Evolutionary conservation across 495 filamentous ascomycete species (phyloP), one percentile per base, ranked within the genome.

Genomic region (Immersiella caudata): DNA sequence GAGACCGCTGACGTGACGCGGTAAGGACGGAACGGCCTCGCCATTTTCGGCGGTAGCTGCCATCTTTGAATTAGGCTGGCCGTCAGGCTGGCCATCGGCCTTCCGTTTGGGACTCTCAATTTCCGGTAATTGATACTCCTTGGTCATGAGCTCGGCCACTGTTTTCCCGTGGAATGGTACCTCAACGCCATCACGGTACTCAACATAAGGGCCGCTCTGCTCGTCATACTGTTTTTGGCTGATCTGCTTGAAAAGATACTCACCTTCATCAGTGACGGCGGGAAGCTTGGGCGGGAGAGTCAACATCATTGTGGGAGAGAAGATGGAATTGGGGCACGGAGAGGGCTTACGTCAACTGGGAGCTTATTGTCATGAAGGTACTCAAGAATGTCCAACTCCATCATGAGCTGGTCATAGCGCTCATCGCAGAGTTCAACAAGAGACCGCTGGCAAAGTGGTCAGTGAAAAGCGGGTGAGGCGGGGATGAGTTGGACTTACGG

Each of bases 1-100:
- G 20, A 84, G 72, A 50, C 80, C 78, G 56, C 75, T 76, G 55
- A 74, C 70, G 49, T 81, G 81, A 20, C 77, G 78, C 8, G 75
- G 76, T 64, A 76, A 67, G 22, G 70, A 70, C n/a, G 68, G 68
- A 2, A 63, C 54, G 0, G 66, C 52, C 26, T 71, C 69, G 14
- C 73, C 78, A 6, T 70, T 73, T 63, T 73, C 72, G 60, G 68
- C 62, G 16, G 62, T 67, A 14, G 74, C 72, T 0, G 70, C 49
- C 49, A 73, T 74, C 72, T 82, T 82, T n/a, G 75, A 54, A 4
- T 73, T 69, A 6, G 75, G 74, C 55, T 82, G 75, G 29, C 75
- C 78, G 22, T 81, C 80, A 1, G 73, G 72, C 60, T 79, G 76
- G n/a, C 70, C 79, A 0, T 79, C 77, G 14, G 79, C 77, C 62